Percentiles rank a stretch among this genome's conserved stretches.
These are phyloP conservation scores for Geotrichum cucujoidarum DNA, from an alignment of 1,139 yeast species.

Conservation along the genomic window DNA sequence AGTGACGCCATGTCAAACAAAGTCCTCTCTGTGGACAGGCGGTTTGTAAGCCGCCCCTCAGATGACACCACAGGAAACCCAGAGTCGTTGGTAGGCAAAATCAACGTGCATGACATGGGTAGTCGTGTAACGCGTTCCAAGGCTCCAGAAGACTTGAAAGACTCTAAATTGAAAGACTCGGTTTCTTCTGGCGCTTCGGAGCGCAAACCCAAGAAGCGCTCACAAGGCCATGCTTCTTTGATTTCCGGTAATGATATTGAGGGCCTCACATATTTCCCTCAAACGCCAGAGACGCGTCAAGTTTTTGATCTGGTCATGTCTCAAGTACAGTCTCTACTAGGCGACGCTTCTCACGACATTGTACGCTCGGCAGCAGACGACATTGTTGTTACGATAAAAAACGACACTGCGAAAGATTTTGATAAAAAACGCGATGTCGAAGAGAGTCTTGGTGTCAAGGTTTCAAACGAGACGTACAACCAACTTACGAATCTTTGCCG, in stretches of 20 bases:
- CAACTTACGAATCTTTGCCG: constrained; percentile 49
- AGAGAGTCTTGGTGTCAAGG: constrained; percentile 44
- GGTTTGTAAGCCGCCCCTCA: constrained; percentile 42
- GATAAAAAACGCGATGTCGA: constrained; percentile 42
- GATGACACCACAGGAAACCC: constrained; percentile 58
- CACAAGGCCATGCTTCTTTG: background rate
- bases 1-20: constrained; percentile 57
- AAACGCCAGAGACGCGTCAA: constrained; percentile 43
- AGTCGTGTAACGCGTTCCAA: constrained; percentile 38
- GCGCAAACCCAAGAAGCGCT: constrained; percentile 5
- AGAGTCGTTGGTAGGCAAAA: constrained; percentile 61
- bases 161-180: constrained; percentile 14
- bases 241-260: constrained; percentile 29
- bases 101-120: constrained; percentile 69
- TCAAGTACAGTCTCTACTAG: constrained; percentile 48
- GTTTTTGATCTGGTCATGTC: constrained; percentile 45
- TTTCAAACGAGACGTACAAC: constrained; percentile 49
- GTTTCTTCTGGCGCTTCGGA: constrained; percentile 1
- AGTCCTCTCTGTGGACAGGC: constrained; percentile 57
- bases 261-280: constrained; percentile 48
- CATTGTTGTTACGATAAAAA: constrained; percentile 55
- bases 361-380: constrained; percentile 60
- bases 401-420: constrained; percentile 42
- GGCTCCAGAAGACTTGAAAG: constrained; percentile 21
- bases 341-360: constrained; percentile 56